Conservation (phyloP, 2,329 filamentous ascomycete genomes). For the Paecilomyces fulvus region DNA sequence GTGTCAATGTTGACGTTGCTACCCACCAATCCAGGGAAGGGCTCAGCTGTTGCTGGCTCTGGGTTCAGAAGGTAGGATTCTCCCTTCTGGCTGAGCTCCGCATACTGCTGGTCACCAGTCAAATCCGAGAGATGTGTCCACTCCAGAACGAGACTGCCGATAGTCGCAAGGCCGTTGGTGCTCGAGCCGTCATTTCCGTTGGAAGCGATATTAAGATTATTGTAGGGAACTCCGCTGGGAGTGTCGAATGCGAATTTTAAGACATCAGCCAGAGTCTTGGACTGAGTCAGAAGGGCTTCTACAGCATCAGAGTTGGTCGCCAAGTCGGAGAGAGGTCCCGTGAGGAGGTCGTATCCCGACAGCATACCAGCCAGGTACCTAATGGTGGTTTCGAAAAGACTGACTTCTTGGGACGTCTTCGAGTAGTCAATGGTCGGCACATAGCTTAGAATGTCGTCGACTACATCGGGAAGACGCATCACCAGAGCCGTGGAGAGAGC, state of each 20-base stretch:
- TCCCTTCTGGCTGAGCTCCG: conserved; percentile 55
- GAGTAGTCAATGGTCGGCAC: conserved; percentile 65
- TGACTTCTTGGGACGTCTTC: conserved; percentile 53
- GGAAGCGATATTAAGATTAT: conserved; percentile 54
- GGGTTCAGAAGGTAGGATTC: conserved; percentile 64
- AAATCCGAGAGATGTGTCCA: conserved; percentile 76
- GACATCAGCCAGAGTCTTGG: conserved; percentile 59
- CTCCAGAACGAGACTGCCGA: conserved; percentile 72
- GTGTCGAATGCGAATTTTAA: conserved; percentile 74
- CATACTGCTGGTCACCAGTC: conserved; percentile 60
- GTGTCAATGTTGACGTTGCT: conserved; percentile 55
- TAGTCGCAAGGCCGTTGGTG: conserved; percentile 65
- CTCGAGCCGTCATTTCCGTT: conserved; percentile 41
- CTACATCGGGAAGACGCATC: conserved; percentile 61
- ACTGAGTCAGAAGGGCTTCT: conserved; percentile 56
- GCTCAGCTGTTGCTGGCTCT: conserved; percentile 53
- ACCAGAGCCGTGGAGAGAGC: conserved; percentile 70
- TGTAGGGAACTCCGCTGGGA: conserved; percentile 63
- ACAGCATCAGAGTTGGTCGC: conserved; percentile 43
- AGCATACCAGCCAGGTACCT: conserved; percentile 75
- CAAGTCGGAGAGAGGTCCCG: conserved; percentile 52
- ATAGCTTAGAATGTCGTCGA: conserved; percentile 62
- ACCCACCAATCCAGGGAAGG: conserved; percentile 70
- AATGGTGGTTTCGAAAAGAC: conserved; percentile 84
- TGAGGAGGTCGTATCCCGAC: conserved; percentile 61